These are phyloP conservation scores for Pisolithus sp. DNA, from an alignment of 768 basidiomycete species.

Conservation along the genomic window DNA sequence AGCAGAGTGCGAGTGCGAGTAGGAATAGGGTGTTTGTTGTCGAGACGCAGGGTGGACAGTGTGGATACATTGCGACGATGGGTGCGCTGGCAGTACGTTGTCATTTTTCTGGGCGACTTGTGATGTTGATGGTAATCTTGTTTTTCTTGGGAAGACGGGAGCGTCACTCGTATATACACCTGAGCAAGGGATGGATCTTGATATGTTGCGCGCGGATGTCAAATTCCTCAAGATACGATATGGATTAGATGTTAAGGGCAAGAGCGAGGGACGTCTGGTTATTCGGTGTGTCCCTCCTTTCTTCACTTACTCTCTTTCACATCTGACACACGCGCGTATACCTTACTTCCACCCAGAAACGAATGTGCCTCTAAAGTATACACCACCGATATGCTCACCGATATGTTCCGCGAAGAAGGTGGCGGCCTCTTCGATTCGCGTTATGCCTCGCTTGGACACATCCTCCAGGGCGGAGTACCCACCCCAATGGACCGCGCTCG, in stretches of 20 bases:
- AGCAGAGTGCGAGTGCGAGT: conserved; percentile 96
- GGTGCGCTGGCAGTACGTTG: conserved; percentile 86
- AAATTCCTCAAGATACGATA: conserved; percentile 84
- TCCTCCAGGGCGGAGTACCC: conserved; percentile 91
- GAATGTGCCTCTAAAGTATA: conserved; percentile 86
- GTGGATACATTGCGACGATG: conserved; percentile 92
- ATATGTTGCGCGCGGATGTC: conserved; percentile 76
- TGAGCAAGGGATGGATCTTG: conserved; percentile 81
- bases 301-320: background rate
- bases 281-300: conserved; percentile 55
- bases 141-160: conserved; percentile 53
- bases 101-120: background rate
- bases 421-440: conserved; percentile 86
- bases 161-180: conserved; percentile 93
- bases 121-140: background rate
- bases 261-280: conserved; percentile 88
- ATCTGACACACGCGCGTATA: background rate
- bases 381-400: conserved; percentile 84
- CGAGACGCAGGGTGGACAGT: conserved; percentile 95
- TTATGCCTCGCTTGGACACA: conserved; percentile 94
- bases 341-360: conserved; percentile 43
- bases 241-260: conserved; percentile 78
- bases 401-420: conserved; percentile 96
- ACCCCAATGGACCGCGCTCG: conserved; percentile 92
- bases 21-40: conserved; percentile 95